phyloP scores from a whole-genome alignment of 768 basidiomycete genomes.

The Rhodotorula diobovata region DNA sequence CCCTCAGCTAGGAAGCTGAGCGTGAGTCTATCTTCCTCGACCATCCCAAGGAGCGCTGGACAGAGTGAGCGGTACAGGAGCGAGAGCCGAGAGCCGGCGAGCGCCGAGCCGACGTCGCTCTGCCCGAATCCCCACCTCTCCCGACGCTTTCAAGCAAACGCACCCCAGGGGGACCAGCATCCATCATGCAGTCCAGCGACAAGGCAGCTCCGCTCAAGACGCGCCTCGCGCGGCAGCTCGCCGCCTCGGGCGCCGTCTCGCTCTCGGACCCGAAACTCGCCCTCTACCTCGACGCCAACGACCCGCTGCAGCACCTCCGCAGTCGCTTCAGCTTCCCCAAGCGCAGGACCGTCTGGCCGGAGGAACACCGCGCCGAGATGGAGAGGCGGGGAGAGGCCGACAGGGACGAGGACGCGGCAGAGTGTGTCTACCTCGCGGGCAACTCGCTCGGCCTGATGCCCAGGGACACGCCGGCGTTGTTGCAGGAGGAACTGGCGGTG shows the following conservation, averaged over 20 bases:
- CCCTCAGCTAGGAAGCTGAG: too few relatives aligned
- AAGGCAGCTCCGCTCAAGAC: neutral
- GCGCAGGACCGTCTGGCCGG: conserved; percentile 3
- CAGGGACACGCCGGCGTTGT: conserved; percentile 64
- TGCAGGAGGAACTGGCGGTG: conserved; percentile 74
- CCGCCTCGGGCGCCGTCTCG: conserved; percentile 28
- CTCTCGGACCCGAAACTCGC: conserved; percentile 20
- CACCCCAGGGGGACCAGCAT: too few relatives aligned
- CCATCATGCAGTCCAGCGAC: neutral
- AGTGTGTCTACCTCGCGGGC: conserved; percentile 81
- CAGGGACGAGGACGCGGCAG: conserved; percentile 50
- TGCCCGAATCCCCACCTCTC: too few relatives aligned
- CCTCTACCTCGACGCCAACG: conserved; percentile 17
- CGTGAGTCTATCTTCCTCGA: too few relatives aligned
- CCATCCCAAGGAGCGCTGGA: too few relatives aligned
- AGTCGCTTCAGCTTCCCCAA: conserved; percentile 25
- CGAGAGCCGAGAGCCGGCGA: too few relatives aligned
- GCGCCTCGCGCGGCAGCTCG: conserved; percentile 17
- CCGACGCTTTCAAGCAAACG: neutral
- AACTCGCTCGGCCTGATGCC: conserved; percentile 86
- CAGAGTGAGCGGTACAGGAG: too few relatives aligned
- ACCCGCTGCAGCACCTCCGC: conserved; percentile 11
- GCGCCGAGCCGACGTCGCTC: too few relatives aligned
- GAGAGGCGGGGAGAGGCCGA: neutral
- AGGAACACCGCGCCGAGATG: conserved; percentile 4